Percentiles rank a stretch among this genome's conserved stretches.
phyloP scores from a whole-genome alignment of 2,329 filamentous ascomycete genomes.

The Cladosporium sp. region DNA sequence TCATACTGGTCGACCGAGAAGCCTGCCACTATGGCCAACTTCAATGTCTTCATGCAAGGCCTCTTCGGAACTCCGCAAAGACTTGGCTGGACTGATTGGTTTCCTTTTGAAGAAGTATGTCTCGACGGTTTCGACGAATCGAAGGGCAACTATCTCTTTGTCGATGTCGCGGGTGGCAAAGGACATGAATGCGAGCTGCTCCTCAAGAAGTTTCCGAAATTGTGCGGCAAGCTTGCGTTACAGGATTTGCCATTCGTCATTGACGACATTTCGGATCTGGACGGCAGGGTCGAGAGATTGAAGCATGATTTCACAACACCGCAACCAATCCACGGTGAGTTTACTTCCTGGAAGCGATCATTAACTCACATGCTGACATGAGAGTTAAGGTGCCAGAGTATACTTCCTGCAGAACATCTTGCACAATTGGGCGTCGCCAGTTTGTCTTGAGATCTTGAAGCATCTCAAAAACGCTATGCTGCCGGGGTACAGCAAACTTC shows the following conservation, averaged over 20 bases:
- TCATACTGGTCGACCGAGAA: constrained; percentile 14
- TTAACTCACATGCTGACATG: background rate
- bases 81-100: constrained; percentile 18
- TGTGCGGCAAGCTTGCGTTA: background rate
- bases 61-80: constrained; percentile 20
- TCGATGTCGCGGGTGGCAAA: background rate
- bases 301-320: background rate
- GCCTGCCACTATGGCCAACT: constrained; percentile 18
- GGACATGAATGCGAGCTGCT: background rate
- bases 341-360: background rate
- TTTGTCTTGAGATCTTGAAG: background rate
- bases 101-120: constrained; percentile 15
- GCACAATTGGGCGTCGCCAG: background rate
- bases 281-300: background rate
- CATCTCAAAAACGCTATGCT: background rate
- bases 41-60: constrained; percentile 21
- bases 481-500: constrained; percentile 21
- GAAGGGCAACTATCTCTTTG: constrained; percentile 24
- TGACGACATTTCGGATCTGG: background rate
- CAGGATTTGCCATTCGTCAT: background rate
- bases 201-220: background rate
- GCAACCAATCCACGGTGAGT: background rate
- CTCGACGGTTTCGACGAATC: constrained; percentile 17
- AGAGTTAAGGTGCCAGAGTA: background rate
- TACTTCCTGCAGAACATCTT: background rate